A percentile compares a stretch with the other conserved stretches of the same genome.
phyloP scores from a whole-genome alignment of 352 stramenopile species.

The Chrysophaeum taylorii region DNA sequence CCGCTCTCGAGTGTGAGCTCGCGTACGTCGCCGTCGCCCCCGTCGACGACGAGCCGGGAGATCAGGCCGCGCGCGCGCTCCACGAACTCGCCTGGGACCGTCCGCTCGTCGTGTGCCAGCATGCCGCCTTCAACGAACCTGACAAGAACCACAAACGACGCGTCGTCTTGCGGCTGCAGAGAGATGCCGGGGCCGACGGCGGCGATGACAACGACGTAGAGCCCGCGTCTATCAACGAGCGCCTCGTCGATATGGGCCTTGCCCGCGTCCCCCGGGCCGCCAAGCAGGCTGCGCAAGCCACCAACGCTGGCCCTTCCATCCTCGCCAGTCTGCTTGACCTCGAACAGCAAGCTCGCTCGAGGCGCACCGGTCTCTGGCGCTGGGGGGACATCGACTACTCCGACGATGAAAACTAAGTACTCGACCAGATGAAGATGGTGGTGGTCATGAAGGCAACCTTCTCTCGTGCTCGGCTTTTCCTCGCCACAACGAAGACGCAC shows the following conservation, averaged over 20 bases:
- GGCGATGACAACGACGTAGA: constrained; percentile 28
- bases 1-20: constrained; percentile 29
- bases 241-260: constrained; percentile 59
- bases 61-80: constrained; percentile 58
- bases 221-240: constrained; percentile 43
- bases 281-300: constrained; percentile 37
- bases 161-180: not conserved
- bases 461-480: no score
- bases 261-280: constrained; percentile 58
- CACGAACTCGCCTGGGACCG: constrained; percentile 65
- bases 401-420: constrained; percentile 47
- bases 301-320: constrained; percentile 39
- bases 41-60: constrained; percentile 51
- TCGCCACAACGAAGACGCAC: no score
- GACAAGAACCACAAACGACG: not conserved
- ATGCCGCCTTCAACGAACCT: not conserved
- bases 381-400: constrained; percentile 79
- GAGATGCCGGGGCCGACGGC: constrained; percentile 38
- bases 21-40: not conserved
- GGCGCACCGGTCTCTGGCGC: constrained; percentile 68
- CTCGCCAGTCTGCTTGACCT: constrained; percentile 57
- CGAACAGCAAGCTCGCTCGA: constrained; percentile 64
- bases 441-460: no score
- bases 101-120: constrained; percentile 38
- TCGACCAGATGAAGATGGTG: no score